A percentile compares a stretch with the other conserved stretches of the same genome.
phyloP scores from a whole-genome alignment of 2,329 filamentous ascomycete species.

The Ophiostoma piceae region DNA sequence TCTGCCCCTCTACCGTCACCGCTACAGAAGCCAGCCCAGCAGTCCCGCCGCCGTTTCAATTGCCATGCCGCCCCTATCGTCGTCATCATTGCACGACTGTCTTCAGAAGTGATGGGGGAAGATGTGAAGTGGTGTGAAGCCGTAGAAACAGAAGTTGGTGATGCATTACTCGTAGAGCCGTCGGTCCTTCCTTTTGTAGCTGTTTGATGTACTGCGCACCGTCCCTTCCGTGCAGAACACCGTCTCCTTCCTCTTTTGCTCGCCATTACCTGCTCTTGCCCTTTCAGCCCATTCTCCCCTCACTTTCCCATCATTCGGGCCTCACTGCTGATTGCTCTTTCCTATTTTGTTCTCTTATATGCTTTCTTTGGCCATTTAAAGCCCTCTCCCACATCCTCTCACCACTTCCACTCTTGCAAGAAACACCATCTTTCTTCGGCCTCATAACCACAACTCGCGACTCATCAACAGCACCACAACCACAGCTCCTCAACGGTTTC shows the following conservation, averaged over 20 bases:
- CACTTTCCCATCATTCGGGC: background rate
- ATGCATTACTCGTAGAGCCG: background rate
- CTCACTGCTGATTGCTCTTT: background rate
- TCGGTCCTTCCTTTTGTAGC: slow-evolving; percentile 10
- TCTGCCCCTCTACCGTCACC: slow-evolving; percentile 17
- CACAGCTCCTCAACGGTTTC: slow-evolving; percentile 8
- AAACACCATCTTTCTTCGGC: background rate
- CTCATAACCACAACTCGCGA: background rate
- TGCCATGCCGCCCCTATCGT: slow-evolving; percentile 8
- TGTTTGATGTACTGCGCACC: slow-evolving; percentile 1
- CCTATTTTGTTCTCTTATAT: background rate
- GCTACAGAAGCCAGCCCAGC: slow-evolving; percentile 1
- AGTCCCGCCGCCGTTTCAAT: slow-evolving; percentile 18
- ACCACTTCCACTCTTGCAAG: background rate
- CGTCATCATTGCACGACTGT: background rate
- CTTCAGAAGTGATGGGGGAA: background rate
- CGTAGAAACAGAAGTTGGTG: background rate
- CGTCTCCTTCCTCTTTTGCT: slow-evolving; percentile 5
- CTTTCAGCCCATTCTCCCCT: background rate
- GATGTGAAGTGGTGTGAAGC: background rate
- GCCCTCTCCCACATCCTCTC: background rate
- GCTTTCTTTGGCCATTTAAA: background rate
- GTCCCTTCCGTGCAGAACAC: slow-evolving; percentile 7
- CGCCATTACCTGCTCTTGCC: background rate
- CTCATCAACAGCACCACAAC: background rate